Evolutionary conservation across 1,284 basidiomycete species (phyloP).

Genomic region (Pseudozyma hubeiensis): DNA sequence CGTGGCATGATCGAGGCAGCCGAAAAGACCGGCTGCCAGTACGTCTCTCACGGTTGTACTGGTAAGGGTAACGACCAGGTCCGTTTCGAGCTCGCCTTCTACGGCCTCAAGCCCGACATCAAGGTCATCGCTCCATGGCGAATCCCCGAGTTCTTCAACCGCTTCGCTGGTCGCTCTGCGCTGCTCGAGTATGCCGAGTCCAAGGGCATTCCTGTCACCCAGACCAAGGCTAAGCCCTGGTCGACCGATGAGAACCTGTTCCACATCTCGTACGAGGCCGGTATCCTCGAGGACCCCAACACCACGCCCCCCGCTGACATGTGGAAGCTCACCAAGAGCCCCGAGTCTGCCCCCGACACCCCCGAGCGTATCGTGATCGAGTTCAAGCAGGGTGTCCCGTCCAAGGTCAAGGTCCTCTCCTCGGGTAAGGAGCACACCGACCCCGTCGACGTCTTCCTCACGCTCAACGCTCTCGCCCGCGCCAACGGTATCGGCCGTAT

Average conservation of each 20-base stretch:
- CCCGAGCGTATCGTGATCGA: conserved; percentile 78
- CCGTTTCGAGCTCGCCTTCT: conserved; percentile 98
- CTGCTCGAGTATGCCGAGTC: conserved; percentile 89
- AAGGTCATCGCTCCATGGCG: conserved; percentile 99
- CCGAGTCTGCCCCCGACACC: conserved; percentile 82
- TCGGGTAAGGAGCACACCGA: conserved; percentile 75
- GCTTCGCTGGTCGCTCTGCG: conserved; percentile 93
- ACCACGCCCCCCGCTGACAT: conserved; percentile 95
- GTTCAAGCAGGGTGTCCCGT: conserved; percentile 83
- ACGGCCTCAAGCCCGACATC: conserved; percentile 97
- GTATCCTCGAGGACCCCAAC: conserved; percentile 97
- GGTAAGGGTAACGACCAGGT: conserved; percentile 99
- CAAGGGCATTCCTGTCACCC: conserved; percentile 90
- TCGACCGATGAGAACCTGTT: conserved; percentile 96
- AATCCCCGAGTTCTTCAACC: conserved; percentile 95
- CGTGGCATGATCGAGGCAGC: conserved; percentile 98
- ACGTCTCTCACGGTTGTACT: conserved; percentile 97
- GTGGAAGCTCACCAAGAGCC: conserved; percentile 95
- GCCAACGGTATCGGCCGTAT: conserved; percentile 96
- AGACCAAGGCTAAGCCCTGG: conserved; percentile 98
- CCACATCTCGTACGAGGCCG: conserved; percentile 99
- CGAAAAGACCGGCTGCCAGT: conserved; percentile 77
- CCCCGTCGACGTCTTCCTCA: conserved; percentile 93
- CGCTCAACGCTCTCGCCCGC: conserved; percentile 89
- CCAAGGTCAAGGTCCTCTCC: conserved; percentile 55